Evolutionary conservation across 1,284 basidiomycete species (phyloP).

Genomic region (Neonothopanus nambi): DNA sequence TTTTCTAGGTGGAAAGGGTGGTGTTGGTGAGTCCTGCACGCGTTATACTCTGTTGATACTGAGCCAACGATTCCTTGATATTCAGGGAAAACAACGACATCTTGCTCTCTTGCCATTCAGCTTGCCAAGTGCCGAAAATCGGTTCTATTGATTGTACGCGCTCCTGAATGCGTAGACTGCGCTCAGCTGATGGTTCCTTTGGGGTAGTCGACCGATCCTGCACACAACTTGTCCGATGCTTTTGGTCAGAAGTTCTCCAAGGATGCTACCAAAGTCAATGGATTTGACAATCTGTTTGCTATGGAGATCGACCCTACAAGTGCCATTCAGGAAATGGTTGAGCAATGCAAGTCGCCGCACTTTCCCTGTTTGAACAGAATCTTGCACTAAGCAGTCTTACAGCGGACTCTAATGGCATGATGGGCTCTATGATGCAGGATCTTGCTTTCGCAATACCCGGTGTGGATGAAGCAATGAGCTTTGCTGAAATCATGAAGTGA

Average conservation of each 20-base stretch:
- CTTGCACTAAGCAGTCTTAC: constrained; percentile 2
- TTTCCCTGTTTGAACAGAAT: constrained; percentile 13
- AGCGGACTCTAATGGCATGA: constrained; percentile 93
- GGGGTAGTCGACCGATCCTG: constrained; percentile 96
- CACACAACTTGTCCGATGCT: constrained; percentile 98
- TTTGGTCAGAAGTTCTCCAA: constrained; percentile 99
- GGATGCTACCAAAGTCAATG: constrained; percentile 98
- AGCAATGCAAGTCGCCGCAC: constrained; percentile 68
- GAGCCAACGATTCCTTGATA: constrained; percentile 8
- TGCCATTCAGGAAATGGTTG: constrained; percentile 98
- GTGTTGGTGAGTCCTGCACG: constrained; percentile 70
- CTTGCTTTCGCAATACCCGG: constrained; percentile 98
- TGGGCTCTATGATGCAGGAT: constrained; percentile 99
- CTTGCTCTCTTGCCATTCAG: constrained; percentile 94
- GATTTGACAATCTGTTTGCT: constrained; percentile 94
- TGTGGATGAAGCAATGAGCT: constrained; percentile 99
- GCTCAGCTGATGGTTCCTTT: not conserved
- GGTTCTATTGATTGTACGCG: constrained; percentile 88
- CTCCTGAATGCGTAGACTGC: not conserved
- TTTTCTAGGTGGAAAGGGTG: constrained; percentile 84
- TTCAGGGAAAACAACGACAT: constrained; percentile 92
- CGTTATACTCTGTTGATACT: not conserved
- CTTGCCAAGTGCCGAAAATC: constrained; percentile 86
- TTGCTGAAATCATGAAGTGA: constrained; percentile 99
- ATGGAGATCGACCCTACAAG: constrained; percentile 99